Base-by-base conservation (phyloP, 208 protist species). In the Wallacemonas rigidus region DNA sequence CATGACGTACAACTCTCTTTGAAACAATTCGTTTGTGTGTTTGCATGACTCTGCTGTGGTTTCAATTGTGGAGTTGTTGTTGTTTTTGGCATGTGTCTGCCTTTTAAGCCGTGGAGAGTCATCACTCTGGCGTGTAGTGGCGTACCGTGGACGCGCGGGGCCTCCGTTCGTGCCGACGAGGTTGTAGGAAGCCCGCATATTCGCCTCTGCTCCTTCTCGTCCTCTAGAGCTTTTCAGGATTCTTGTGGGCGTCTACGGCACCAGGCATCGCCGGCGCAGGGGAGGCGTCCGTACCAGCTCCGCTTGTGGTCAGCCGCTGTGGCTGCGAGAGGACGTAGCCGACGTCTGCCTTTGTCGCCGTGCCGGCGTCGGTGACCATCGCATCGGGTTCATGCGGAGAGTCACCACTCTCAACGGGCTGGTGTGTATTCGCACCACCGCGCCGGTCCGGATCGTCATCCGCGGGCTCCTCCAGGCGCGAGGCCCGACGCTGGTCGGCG, bases 291-390 rank as follows among this genome's bases (percentile, higher is more conserved):
- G 67, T 8, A 14, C 60, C 62, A 26, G 40, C 2, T 17, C 48
- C 65, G 41, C 15, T 43, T 9, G 60, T 72, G 67, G 70, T 53
- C 69, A 83, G 61, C 1, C 78, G 75, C 57, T 53, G 15, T 45
- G 75, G 79, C 74, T 87, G 71, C n/a, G 82, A 73, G 36, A 72
- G 35, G 17, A 72, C 69, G 76, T 77, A 60, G n/a, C 69, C 67
- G 44, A 68, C 67, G 51, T 84, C 72, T 50, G 74, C 71, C 53
- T 61, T 47, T 2, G 76, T 87, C 9, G 43, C 7, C 2, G 3
- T 0, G 3, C 39, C 71, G 47, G 71, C 71, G 11, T 8, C 45
- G 26, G n/a, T 50, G 11, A 57, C 40, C 15, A 61, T 35, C 38
- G 56, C 51, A 63, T 69, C 72, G 36, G 80, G 69, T 40, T 77